Evolutionary conservation across 2,329 filamentous ascomycete species (phyloP).

Genomic region (Ambrosiella xylebori): DNA sequence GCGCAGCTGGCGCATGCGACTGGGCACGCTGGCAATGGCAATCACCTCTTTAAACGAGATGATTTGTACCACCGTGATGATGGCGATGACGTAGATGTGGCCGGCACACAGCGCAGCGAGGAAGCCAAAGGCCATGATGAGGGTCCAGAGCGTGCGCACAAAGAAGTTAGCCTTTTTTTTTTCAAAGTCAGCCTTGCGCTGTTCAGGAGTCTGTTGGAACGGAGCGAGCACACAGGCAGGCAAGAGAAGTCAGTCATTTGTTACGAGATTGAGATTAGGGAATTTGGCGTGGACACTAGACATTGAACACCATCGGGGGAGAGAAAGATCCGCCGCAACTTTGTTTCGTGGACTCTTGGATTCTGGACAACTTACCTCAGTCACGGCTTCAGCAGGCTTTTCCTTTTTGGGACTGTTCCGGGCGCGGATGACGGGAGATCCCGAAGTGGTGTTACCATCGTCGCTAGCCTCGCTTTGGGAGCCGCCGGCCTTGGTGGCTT

Average conservation of each 20-base stretch:
- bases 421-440: slow-evolving; percentile 14
- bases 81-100: slow-evolving; percentile 89
- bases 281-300: too few relatives aligned
- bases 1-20: slow-evolving; percentile 71
- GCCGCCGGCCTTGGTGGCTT: slow-evolving; percentile 38
- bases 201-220: neutral
- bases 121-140: slow-evolving; percentile 92
- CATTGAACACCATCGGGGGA: too few relatives aligned
- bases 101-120: slow-evolving; percentile 86
- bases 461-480: slow-evolving; percentile 52
- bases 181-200: slow-evolving; percentile 50
- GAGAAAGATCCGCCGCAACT: neutral
- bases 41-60: slow-evolving; percentile 99
- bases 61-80: slow-evolving; percentile 87
- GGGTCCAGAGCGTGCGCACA: slow-evolving; percentile 90
- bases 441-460: slow-evolving; percentile 22
- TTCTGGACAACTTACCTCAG: neutral
- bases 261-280: too few relatives aligned
- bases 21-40: slow-evolving; percentile 88
- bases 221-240: neutral
- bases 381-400: neutral
- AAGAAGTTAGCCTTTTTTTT: slow-evolving; percentile 99
- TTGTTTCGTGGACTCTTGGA: neutral
- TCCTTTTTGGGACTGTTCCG: neutral
- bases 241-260: too few relatives aligned